Percentiles rank a stretch among this genome's conserved stretches.
Conservation (phyloP, 2,329 filamentous ascomycete species). For the Verticillium isaacii region DNA sequence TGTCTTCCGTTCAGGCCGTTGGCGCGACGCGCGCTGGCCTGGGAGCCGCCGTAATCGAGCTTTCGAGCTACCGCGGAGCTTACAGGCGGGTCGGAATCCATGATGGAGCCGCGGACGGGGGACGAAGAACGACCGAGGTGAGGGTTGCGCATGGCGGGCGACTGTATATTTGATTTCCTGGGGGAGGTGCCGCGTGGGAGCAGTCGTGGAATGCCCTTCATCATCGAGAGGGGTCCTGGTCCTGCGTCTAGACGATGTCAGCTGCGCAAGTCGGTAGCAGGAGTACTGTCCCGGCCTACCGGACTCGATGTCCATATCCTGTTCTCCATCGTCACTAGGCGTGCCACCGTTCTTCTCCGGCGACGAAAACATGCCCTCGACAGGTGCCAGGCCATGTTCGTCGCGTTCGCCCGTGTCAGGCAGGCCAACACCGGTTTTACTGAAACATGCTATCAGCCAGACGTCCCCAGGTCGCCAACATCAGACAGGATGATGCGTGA, state of each 20-base stretch:
- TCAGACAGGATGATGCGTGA: background rate
- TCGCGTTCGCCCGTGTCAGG: conserved; percentile 77
- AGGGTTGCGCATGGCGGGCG: conserved; percentile 58
- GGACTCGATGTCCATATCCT: conserved; percentile 50
- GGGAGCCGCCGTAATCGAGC: conserved; percentile 43
- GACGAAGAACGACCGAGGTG: conserved; percentile 50
- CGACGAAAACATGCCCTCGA: conserved; percentile 86
- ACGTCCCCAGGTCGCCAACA: background rate
- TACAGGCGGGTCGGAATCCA: conserved; percentile 19
- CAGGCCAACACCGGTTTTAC: conserved; percentile 84
- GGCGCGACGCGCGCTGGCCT: conserved; percentile 14
- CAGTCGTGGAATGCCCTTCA: conserved; percentile 35
- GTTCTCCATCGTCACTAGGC: conserved; percentile 27
- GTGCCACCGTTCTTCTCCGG: conserved; percentile 51
- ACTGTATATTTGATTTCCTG: conserved; percentile 55
- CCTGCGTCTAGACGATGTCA: conserved; percentile 38
- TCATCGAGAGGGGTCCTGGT: conserved; percentile 47
- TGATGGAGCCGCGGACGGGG: conserved; percentile 35
- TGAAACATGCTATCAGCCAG: conserved; percentile 28
- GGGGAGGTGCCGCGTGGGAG: conserved; percentile 41
- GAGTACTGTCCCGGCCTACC: conserved; percentile 28
- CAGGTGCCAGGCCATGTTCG: conserved; percentile 85
- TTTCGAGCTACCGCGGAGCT: conserved; percentile 44
- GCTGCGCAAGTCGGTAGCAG: background rate
- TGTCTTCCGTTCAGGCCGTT: conserved; percentile 13